phyloP scores from a whole-genome alignment of 2,329 filamentous ascomycete genomes.

The Chaetomiaceae sp. region DNA sequence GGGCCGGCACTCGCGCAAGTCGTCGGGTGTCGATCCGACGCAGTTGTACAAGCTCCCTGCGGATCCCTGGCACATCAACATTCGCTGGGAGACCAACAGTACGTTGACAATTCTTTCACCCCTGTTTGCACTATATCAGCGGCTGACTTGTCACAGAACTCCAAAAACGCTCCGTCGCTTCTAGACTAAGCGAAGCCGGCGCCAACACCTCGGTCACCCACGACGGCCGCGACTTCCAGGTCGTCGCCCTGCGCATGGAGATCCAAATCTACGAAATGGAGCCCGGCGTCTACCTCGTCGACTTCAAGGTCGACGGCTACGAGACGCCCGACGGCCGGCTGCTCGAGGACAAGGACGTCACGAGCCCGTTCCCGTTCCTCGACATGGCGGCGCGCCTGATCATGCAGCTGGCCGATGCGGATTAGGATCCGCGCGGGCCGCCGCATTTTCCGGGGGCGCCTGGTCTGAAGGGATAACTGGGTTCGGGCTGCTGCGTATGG shows the following conservation, averaged over 20 bases:
- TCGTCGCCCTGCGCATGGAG: constrained; percentile 89
- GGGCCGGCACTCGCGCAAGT: constrained; percentile 28
- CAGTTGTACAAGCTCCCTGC: constrained; percentile 79
- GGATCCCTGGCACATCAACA: constrained; percentile 91
- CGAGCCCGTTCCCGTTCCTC: constrained; percentile 90
- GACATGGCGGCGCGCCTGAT: constrained; percentile 91
- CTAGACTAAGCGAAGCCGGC: constrained; percentile 34
- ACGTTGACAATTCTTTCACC: constrained; percentile 50
- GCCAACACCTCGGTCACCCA: constrained; percentile 41
- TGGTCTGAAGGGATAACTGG: no score
- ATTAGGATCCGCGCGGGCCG: constrained; percentile 35
- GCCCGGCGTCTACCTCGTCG: constrained; percentile 86
- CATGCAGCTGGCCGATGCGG: constrained; percentile 83
- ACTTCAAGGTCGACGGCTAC: constrained; percentile 98
- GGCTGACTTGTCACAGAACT: constrained; percentile 32
- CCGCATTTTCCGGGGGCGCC: background rate
- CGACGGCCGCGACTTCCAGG: constrained; percentile 50
- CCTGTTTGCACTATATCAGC: constrained; percentile 24
- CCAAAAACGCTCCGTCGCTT: constrained; percentile 34
- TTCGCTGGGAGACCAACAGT: constrained; percentile 81
- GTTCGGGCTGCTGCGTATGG: no score
- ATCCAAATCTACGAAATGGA: constrained; percentile 97
- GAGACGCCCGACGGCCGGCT: constrained; percentile 71
- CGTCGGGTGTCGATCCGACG: constrained; percentile 45
- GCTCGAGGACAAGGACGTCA: constrained; percentile 89